A percentile compares a stretch with the other conserved stretches of the same genome.
phyloP scores from a whole-genome alignment of 805 yeast genomes.

The Saccharomycopsis malanga region DNA sequence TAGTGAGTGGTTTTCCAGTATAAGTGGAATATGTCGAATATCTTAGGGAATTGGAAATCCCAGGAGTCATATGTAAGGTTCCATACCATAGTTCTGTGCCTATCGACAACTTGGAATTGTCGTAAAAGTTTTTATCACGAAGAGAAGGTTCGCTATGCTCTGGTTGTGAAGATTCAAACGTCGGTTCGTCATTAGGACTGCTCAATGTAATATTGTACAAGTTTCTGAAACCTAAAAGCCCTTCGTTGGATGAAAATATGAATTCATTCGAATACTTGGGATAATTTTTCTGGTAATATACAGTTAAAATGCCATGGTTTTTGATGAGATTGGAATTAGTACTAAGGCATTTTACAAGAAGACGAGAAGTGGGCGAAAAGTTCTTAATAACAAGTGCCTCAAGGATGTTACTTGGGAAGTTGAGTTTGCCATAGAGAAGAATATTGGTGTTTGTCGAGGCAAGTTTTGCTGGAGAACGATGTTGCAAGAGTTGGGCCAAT shows the following conservation, averaged over 20 bases:
- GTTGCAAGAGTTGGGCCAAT: not conserved
- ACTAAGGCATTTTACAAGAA: conserved; percentile 69
- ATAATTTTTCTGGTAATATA: conserved; percentile 63
- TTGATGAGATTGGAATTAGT: conserved; percentile 41
- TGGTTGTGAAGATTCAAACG: not conserved
- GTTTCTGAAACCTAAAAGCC: conserved; percentile 72
- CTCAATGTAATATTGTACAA: conserved; percentile 49
- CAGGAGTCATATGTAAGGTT: conserved; percentile 76
- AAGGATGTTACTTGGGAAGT: conserved; percentile 75
- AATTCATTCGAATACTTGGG: conserved; percentile 63
- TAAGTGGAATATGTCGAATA: conserved; percentile 81
- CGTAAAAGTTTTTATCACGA: conserved; percentile 36
- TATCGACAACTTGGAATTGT: conserved; percentile 57
- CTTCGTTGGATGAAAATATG: conserved; percentile 77
- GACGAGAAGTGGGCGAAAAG: conserved; percentile 50
- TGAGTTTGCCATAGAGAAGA: conserved; percentile 76
- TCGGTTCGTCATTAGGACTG: not conserved
- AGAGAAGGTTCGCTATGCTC: not conserved
- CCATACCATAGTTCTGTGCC: conserved; percentile 93
- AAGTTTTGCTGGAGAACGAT: conserved; percentile 10
- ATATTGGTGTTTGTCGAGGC: conserved; percentile 23
- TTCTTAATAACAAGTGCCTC: conserved; percentile 82
- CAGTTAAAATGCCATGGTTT: conserved; percentile 51
- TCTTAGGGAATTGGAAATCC: conserved; percentile 75
- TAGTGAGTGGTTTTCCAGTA: conserved; percentile 83